These are phyloP conservation scores for Syzygium grande DNA, from an alignment of 345 rosid genomes.

Conservation along the genomic window DNA sequence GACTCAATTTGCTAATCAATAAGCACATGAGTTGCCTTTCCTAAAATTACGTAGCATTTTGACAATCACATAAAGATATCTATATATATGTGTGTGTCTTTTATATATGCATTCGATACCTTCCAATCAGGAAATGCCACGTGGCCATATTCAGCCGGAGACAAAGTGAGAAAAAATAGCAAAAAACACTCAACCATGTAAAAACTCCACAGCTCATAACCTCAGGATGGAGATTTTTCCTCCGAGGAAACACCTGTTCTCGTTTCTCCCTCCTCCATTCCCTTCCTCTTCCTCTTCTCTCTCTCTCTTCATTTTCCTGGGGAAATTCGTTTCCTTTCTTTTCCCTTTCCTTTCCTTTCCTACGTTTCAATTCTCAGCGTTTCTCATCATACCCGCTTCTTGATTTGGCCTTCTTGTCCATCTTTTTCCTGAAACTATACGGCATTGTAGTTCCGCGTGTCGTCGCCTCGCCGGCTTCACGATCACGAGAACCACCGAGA, in stretches of 20 bases:
- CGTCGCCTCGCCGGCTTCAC: not conserved
- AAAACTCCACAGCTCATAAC: not conserved
- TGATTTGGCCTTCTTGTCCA: not conserved
- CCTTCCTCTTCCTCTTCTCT: not conserved
- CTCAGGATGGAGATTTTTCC: conserved; percentile 3
- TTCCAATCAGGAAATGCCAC: not conserved
- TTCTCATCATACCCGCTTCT: not conserved
- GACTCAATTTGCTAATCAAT: too few species aligned
- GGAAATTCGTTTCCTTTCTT: not conserved
- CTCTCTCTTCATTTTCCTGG: not conserved
- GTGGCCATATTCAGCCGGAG: not conserved
- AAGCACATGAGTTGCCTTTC: too few species aligned
- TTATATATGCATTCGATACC: not conserved
- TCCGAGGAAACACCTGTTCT: not conserved
- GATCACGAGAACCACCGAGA: not conserved
- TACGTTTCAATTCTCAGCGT: not conserved
- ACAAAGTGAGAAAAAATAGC: not conserved
- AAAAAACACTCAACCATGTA: not conserved
- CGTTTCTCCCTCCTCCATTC: not conserved
- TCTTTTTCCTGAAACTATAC: not conserved
- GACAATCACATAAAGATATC: too few species aligned
- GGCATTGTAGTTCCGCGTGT: not conserved
- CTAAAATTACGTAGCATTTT: too few species aligned
- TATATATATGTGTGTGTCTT: not conserved
- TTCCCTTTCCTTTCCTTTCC: not conserved